A percentile compares a stretch with the other conserved stretches of the same genome.
Conservation (phyloP, 192 early-diverging fungal genomes). For the Rhizophagus sp. region DNA sequence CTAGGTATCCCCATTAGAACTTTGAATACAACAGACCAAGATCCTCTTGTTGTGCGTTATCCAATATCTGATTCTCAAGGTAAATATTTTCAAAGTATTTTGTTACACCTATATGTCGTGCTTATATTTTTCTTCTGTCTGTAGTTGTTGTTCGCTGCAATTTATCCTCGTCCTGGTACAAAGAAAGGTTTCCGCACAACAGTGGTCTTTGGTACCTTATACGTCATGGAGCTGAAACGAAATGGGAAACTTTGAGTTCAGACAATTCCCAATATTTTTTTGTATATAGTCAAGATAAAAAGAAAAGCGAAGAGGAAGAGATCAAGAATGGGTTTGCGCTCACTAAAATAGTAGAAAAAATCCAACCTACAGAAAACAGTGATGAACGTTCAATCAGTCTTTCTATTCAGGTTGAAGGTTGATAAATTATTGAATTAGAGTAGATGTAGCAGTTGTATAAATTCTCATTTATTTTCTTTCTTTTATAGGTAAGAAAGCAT, state of each 20-base stretch:
- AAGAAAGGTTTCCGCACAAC: neutral
- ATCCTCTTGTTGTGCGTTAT: conserved; percentile 1
- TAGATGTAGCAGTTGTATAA: neutral
- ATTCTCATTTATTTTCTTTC: conserved; percentile 7
- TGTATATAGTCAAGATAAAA: neutral
- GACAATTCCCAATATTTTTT: conserved; percentile 4
- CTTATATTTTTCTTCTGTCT: neutral
- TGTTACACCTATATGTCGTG: neutral
- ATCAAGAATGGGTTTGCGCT: neutral
- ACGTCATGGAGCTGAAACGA: neutral
- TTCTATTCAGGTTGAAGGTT: neutral
- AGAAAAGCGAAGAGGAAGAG: neutral
- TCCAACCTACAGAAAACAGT: neutral
- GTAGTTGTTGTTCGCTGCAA: neutral
- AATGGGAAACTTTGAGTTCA: neutral
- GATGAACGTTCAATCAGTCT: neutral
- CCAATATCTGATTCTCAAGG: neutral
- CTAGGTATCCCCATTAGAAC: too few relatives aligned
- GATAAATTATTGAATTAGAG: neutral
- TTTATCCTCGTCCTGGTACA: neutral
- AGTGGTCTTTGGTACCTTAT: conserved; percentile 2
- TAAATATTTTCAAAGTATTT: neutral
- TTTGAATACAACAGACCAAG: neutral
- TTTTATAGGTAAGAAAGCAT: conserved; percentile 14
- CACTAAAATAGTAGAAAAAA: neutral